phyloP scores from a whole-genome alignment of 768 basidiomycete species.

The Leucocoprinus leucothites region DNA sequence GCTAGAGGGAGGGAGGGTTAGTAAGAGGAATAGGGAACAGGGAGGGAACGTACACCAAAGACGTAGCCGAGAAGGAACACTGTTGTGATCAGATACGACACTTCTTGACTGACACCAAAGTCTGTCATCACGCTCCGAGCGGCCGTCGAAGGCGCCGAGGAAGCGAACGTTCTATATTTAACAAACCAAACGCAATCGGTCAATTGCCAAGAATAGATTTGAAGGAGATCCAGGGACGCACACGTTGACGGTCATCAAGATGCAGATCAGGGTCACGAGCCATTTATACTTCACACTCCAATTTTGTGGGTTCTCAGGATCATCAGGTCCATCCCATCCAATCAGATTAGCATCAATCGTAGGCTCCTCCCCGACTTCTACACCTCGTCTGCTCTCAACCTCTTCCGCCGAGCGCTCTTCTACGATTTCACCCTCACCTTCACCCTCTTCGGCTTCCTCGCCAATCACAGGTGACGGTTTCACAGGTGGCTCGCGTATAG shows the following conservation, averaged over 20 bases:
- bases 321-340: constrained; percentile 53
- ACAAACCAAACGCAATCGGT: not conserved
- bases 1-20: constrained; percentile 27
- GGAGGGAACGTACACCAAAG: constrained; percentile 35
- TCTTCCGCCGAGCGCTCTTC: not conserved
- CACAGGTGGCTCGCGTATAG: constrained; percentile 22
- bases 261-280: constrained; percentile 40
- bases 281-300: constrained; percentile 45
- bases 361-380: constrained; percentile 11
- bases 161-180: constrained; percentile 55
- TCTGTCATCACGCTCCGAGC: constrained; percentile 27
- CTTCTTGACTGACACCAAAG: constrained; percentile 40
- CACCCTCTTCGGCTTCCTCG: not conserved
- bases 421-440: not conserved
- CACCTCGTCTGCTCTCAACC: not conserved
- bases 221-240: constrained; percentile 29
- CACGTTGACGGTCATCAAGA: constrained; percentile 55
- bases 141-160: constrained; percentile 50
- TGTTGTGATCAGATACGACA: constrained; percentile 47
- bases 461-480: constrained; percentile 4
- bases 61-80: constrained; percentile 52
- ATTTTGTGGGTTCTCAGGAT: constrained; percentile 56
- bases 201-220: no score
- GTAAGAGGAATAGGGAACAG: not conserved
- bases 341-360: constrained; percentile 35